Percentiles rank a stretch among this genome's conserved stretches.
Conservation (phyloP, 257 asterid genomes). For the Cordia subcordata region DNA sequence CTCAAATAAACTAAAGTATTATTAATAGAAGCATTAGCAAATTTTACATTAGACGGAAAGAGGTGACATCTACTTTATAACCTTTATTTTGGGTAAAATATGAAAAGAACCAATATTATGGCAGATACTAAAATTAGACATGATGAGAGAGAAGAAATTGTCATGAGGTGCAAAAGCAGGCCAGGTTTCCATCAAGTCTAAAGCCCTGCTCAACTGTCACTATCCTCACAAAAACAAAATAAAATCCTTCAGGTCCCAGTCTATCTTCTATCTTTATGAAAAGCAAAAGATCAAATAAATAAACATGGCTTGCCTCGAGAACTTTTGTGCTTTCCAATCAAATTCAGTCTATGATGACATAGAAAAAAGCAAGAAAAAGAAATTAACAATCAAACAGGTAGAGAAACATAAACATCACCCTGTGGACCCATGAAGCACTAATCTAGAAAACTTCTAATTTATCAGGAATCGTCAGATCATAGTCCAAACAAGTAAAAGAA, state of each 20-base stretch:
- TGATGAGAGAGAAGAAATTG: constrained; percentile 1
- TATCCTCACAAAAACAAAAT: constrained; percentile 7
- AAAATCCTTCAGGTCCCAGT: constrained; percentile 30
- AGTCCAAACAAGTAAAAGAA: background rate
- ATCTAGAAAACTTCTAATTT: background rate
- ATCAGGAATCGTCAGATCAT: background rate
- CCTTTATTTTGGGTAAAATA: no score
- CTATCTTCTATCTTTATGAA: constrained; percentile 22
- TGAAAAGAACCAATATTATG: no score
- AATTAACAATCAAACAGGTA: constrained; percentile 5
- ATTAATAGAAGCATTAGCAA: no score
- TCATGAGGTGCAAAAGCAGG: background rate
- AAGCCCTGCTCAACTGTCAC: constrained; percentile 20
- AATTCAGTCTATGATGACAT: background rate
- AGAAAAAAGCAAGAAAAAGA: background rate
- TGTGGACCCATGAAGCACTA: constrained; percentile 11
- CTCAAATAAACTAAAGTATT: no score
- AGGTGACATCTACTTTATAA: no score
- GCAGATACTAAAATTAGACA: background rate
- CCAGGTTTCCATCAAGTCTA: constrained; percentile 11
- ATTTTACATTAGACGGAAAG: no score
- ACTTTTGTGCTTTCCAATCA: constrained; percentile 14
- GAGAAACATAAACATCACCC: background rate
- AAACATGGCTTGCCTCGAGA: constrained; percentile 17
- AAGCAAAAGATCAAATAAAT: constrained; percentile 26